These are phyloP conservation scores for Penicillium canariense DNA, from an alignment of 495 filamentous ascomycete genomes.

Conservation along the genomic window DNA sequence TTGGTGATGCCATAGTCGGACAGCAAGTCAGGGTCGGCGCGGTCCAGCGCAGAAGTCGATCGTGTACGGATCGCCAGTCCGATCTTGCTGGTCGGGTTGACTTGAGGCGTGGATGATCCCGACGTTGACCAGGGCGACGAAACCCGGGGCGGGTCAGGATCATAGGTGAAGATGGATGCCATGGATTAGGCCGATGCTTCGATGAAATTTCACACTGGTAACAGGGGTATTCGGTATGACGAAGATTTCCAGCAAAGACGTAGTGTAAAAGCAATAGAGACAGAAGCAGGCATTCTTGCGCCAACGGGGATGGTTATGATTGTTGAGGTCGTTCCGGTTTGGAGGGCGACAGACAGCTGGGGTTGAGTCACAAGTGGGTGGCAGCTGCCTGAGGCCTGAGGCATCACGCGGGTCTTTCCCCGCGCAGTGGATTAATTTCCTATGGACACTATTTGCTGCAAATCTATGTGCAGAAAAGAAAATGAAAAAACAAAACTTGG, in stretches of 20 bases:
- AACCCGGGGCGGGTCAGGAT: slow-evolving; percentile 81
- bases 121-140: slow-evolving; percentile 81
- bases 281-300: slow-evolving; percentile 18
- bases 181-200: slow-evolving; percentile 44
- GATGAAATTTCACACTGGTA: slow-evolving; percentile 7
- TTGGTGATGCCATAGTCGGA: slow-evolving; percentile 72
- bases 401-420: slow-evolving; percentile 16
- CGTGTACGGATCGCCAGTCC: slow-evolving; percentile 26
- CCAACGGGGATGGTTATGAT: not conserved
- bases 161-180: slow-evolving; percentile 95
- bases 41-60: slow-evolving; percentile 25
- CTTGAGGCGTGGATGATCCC: slow-evolving; percentile 41
- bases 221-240: slow-evolving; percentile 16
- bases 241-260: slow-evolving; percentile 6
- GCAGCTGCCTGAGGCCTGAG: slow-evolving; percentile 15
- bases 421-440: not conserved
- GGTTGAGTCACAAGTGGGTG: slow-evolving; percentile 20
- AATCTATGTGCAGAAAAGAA: not conserved
- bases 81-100: slow-evolving; percentile 19
- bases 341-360: not conserved
- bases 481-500: not conserved
- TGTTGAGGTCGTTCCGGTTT: too few relatives aligned
- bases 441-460: not conserved
- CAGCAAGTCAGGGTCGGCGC: slow-evolving; percentile 48
- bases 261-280: not conserved